Evolutionary conservation across 805 yeast species (phyloP).

Genomic region (Saccharomycopsis sp.): DNA sequence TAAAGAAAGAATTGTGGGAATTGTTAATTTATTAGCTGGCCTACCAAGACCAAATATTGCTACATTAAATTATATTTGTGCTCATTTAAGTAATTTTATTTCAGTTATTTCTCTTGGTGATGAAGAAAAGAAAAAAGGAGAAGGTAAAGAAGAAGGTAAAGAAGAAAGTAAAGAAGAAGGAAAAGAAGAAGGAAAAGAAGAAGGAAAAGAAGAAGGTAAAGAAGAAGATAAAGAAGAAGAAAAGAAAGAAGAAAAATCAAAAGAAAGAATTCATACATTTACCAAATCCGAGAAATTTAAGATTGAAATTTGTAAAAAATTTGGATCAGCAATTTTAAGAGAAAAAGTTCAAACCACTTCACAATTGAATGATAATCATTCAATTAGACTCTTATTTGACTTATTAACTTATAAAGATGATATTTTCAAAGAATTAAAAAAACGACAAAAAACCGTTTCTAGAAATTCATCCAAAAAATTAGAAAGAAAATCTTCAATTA

Average conservation of each 20-base stretch:
- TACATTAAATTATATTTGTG: slow-evolving; percentile 67
- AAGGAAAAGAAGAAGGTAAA: background rate
- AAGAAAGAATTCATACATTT: too few relatives aligned
- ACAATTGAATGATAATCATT: slow-evolving; percentile 49
- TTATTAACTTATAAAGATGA: slow-evolving; percentile 46
- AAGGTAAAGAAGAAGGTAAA: background rate
- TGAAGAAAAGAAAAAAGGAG: slow-evolving; percentile 25
- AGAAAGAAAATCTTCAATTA: background rate
- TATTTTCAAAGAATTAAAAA: slow-evolving; percentile 56
- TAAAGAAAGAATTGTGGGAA: slow-evolving; percentile 41
- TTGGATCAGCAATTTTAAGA: slow-evolving; percentile 51
- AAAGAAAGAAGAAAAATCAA: slow-evolving; percentile 1
- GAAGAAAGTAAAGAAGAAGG: background rate
- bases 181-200: background rate
- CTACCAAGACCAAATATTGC: slow-evolving; percentile 65
- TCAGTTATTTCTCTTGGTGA: slow-evolving; percentile 39
- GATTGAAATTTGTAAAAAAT: slow-evolving; percentile 48
- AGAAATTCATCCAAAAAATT: slow-evolving; percentile 11
- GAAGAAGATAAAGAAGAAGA: background rate
- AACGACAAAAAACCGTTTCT: slow-evolving; percentile 23
- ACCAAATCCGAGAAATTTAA: slow-evolving; percentile 28
- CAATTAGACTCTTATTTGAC: slow-evolving; percentile 49
- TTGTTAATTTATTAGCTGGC: slow-evolving; percentile 56
- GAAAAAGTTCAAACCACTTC: slow-evolving; percentile 36
- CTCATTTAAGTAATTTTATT: slow-evolving; percentile 61